Evolutionary conservation across 2,329 filamentous ascomycete species (phyloP).

Genomic region (Xylaria sp.): DNA sequence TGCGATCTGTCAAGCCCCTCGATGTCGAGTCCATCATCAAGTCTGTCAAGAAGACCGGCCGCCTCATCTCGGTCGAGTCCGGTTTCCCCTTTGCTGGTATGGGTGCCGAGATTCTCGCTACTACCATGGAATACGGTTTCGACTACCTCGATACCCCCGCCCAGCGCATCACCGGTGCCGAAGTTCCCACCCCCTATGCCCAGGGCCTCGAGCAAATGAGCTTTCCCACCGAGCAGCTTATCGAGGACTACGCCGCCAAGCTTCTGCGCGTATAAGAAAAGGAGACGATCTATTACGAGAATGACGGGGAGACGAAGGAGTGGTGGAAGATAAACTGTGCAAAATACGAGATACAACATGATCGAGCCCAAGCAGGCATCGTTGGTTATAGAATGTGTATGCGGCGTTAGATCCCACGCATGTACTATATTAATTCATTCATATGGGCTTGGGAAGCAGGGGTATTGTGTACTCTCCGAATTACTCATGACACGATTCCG

Average conservation of each 20-base stretch:
- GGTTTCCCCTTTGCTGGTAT: constrained; percentile 97
- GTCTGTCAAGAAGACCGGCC: constrained; percentile 98
- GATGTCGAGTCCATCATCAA: constrained; percentile 95
- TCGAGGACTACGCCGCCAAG: constrained; percentile 90
- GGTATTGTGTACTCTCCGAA: constrained; percentile 24
- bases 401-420: constrained; percentile 38
- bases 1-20: constrained; percentile 95
- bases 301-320: background rate
- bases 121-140: constrained; percentile 97
- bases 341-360: constrained; percentile 28
- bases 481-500: constrained; percentile 26
- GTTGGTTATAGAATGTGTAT: constrained; percentile 40
- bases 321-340: constrained; percentile 13
- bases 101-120: constrained; percentile 88
- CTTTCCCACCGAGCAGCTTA: constrained; percentile 91
- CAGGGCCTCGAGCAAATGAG: constrained; percentile 92
- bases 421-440: constrained; percentile 41
- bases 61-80: constrained; percentile 90
- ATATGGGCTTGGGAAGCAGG: constrained; percentile 25
- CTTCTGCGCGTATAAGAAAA: constrained; percentile 65
- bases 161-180: constrained; percentile 92
- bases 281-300: constrained; percentile 1
- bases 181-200: constrained; percentile 97
- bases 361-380: constrained; percentile 18
- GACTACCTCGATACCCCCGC: constrained; percentile 97